These are phyloP conservation scores for Metschnikowia similis DNA, from an alignment of 805 yeast species.

Conservation along the genomic window DNA sequence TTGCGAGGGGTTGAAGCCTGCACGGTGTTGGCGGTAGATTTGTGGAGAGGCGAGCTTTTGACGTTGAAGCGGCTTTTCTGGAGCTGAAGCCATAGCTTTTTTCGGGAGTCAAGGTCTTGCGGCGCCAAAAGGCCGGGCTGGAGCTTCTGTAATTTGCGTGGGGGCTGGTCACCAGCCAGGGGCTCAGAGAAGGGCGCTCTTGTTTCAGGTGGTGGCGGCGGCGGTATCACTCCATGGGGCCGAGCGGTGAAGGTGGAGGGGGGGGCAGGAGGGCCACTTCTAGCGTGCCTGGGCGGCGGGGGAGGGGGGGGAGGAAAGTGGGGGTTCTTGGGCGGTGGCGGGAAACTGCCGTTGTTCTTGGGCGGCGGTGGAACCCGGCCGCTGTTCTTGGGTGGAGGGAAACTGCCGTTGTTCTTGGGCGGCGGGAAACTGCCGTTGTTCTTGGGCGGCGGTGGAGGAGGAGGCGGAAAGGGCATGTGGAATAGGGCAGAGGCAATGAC, in stretches of 20 bases:
- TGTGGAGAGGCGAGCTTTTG: not conserved
- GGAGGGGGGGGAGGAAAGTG: not conserved
- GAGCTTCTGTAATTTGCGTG: constrained; percentile 9
- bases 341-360: not conserved
- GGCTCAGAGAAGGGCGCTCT: not conserved
- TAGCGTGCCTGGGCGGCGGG: constrained; percentile 17
- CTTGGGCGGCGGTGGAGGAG: constrained; percentile 21
- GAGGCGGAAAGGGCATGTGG: constrained; percentile 20
- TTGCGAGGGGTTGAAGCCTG: constrained; percentile 45
- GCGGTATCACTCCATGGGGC: not conserved
- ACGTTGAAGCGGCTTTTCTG: constrained; percentile 55
- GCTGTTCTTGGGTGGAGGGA: constrained; percentile 13
- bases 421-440: constrained; percentile 3
- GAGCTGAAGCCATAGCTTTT: constrained; percentile 55
- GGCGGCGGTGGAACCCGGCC: constrained; percentile 16
- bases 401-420: constrained; percentile 8
- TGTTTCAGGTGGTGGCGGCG: not conserved
- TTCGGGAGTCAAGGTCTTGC: constrained; percentile 39
- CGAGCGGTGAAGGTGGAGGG: too few relatives aligned
- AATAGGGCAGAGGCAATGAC: not conserved
- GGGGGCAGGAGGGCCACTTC: not conserved
- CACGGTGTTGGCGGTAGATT: constrained; percentile 40
- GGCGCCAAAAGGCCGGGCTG: not conserved
- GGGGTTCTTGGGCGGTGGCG: constrained; percentile 14
- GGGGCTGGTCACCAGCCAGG: constrained; percentile 6